Conservation (phyloP, 495 filamentous ascomycete species). For the Aspergillus baeticus region DNA sequence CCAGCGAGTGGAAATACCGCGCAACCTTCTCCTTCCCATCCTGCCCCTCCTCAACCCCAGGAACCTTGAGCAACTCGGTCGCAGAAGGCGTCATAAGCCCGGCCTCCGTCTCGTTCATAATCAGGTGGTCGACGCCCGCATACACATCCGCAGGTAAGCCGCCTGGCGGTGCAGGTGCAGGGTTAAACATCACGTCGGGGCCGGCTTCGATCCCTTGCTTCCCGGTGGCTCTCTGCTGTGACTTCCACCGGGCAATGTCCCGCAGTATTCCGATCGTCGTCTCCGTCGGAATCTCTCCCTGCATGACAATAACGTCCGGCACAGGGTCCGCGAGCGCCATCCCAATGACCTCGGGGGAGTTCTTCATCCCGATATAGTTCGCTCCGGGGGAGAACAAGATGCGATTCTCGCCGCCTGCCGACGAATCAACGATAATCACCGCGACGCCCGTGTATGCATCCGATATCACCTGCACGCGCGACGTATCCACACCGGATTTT, state of each 20-base stretch:
- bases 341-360: constrained; percentile 41
- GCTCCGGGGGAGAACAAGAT: constrained; percentile 81
- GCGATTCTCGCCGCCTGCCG: constrained; percentile 76
- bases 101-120: constrained; percentile 92
- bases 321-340: constrained; percentile 33
- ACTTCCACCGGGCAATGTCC: constrained; percentile 31
- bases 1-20: constrained; percentile 58
- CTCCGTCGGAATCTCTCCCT: constrained; percentile 78
- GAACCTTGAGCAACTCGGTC: constrained; percentile 29
- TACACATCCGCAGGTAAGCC: constrained; percentile 67
- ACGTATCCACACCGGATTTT: constrained; percentile 61
- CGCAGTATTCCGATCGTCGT: constrained; percentile 67
- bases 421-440: constrained; percentile 79
- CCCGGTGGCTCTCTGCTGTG: constrained; percentile 45
- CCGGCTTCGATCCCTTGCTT: constrained; percentile 44
- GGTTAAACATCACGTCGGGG: constrained; percentile 73
- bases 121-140: constrained; percentile 67
- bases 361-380: constrained; percentile 58
- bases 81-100: constrained; percentile 58
- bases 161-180: constrained; percentile 69
- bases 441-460: constrained; percentile 73
- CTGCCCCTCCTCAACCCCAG: constrained; percentile 40
- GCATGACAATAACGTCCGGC: constrained; percentile 75
- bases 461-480: constrained; percentile 46
- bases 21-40: constrained; percentile 53